These are phyloP conservation scores for Aquilaria sinensis DNA, from an alignment of 345 rosid species.

Conservation along the genomic window DNA sequence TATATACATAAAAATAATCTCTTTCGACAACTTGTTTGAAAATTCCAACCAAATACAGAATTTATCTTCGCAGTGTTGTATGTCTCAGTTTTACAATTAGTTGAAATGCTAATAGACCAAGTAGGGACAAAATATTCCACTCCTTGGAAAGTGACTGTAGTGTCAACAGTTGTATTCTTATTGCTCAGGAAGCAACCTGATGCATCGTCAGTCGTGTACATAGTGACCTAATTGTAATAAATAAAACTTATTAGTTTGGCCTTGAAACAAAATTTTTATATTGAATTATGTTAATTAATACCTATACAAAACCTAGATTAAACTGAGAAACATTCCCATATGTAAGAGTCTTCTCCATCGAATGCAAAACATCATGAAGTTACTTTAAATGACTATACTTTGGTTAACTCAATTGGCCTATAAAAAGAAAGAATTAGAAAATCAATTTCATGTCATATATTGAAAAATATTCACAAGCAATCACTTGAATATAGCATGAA, in stretches of 20 bases:
- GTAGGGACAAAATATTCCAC: constrained; percentile 38
- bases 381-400: constrained; percentile 75
- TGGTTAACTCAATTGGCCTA: constrained; percentile 52
- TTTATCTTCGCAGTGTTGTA: constrained; percentile 63
- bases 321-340: constrained; percentile 31
- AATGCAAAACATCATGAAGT: constrained; percentile 45
- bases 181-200: constrained; percentile 56
- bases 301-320: constrained; percentile 11
- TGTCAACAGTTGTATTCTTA: constrained; percentile 17
- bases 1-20: neutral
- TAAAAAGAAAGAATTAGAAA: neutral
- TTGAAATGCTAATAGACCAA: constrained; percentile 69
- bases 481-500: neutral
- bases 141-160: constrained; percentile 44
- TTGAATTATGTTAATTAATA: too few species aligned
- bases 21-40: too few species aligned
- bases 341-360: constrained; percentile 50
- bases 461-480: too few species aligned
- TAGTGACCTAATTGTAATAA: constrained; percentile 30
- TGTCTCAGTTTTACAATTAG: constrained; percentile 44
- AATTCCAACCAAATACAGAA: too few species aligned
- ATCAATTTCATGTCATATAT: too few species aligned
- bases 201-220: constrained; percentile 24
- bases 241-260: neutral
- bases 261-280: too few species aligned